Evolutionary conservation across 2,329 filamentous ascomycete species (phyloP).

Genomic region (Fusarium oligoseptatum): DNA sequence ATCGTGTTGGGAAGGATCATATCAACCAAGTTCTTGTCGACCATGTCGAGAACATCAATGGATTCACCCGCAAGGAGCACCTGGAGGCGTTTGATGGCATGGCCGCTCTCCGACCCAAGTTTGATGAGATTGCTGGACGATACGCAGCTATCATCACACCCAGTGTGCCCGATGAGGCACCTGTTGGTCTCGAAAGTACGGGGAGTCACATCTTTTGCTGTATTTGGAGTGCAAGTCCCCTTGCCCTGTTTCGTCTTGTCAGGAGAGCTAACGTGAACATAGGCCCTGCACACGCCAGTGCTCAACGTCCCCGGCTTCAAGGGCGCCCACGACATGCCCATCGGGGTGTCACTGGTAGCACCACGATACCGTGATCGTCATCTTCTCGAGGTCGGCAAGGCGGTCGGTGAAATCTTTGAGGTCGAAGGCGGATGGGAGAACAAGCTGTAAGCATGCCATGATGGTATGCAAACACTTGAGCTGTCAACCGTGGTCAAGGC

Average conservation of each 20-base stretch:
- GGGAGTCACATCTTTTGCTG: slow-evolving; percentile 67
- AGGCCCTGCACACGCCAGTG: slow-evolving; percentile 70
- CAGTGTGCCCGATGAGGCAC: slow-evolving; percentile 72
- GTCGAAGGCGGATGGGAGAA: slow-evolving; percentile 47
- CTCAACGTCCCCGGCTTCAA: slow-evolving; percentile 75
- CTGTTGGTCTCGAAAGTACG: slow-evolving; percentile 65
- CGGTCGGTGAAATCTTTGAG: slow-evolving; percentile 53
- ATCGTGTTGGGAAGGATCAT: slow-evolving; percentile 61
- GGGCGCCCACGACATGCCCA: slow-evolving; percentile 66
- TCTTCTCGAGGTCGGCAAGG: slow-evolving; percentile 58
- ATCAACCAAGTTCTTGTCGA: slow-evolving; percentile 61
- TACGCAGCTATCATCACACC: slow-evolving; percentile 72
- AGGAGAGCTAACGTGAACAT: slow-evolving; percentile 3
- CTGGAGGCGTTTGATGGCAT: slow-evolving; percentile 67
- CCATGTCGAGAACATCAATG: slow-evolving; percentile 65
- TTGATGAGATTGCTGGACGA: slow-evolving; percentile 64
- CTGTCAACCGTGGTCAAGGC: slow-evolving; percentile 3
- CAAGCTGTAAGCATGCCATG: not conserved
- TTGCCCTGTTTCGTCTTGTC: not conserved
- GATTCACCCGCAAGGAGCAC: slow-evolving; percentile 61
- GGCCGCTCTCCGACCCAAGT: slow-evolving; percentile 65
- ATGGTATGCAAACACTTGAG: not conserved
- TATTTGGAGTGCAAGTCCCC: slow-evolving; percentile 64
- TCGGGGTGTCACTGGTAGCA: slow-evolving; percentile 68
- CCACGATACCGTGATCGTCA: slow-evolving; percentile 61